These are phyloP conservation scores for Aquilaria malaccensis DNA, from an alignment of 345 rosid genomes.

Conservation along the genomic window DNA sequence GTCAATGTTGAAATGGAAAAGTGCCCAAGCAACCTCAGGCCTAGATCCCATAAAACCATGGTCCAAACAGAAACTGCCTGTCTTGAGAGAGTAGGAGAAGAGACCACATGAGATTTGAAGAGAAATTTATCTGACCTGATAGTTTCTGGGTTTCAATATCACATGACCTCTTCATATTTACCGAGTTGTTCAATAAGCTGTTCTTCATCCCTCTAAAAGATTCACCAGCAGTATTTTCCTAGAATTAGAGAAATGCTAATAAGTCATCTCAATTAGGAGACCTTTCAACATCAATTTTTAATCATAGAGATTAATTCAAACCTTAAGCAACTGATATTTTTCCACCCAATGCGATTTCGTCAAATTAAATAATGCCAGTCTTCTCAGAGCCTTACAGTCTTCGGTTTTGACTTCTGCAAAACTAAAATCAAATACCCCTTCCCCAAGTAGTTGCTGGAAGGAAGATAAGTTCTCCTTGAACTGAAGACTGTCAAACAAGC, in stretches of 20 bases:
- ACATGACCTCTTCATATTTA: constrained; percentile 33
- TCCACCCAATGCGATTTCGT: constrained; percentile 64
- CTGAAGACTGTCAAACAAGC: constrained; percentile 66
- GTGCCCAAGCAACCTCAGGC: too few species aligned
- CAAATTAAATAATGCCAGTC: constrained; percentile 40
- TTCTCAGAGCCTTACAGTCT: constrained; percentile 47
- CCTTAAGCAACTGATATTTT: constrained; percentile 49
- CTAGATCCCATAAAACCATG: too few species aligned
- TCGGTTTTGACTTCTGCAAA: constrained; percentile 40
- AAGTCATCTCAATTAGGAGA: constrained; percentile 1
- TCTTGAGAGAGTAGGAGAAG: too few species aligned
- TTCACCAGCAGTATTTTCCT: constrained; percentile 33
- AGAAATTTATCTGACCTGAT: constrained; percentile 42
- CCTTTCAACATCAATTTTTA: not conserved
- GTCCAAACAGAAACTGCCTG: too few species aligned
- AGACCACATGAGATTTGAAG: not conserved
- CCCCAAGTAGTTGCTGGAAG: constrained; percentile 57
- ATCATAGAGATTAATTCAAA: constrained; percentile 14
- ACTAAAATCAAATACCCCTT: constrained; percentile 66
- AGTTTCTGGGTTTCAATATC: constrained; percentile 30
- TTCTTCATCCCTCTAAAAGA: constrained; percentile 21
- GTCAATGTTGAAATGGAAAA: too few species aligned
- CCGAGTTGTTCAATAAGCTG: constrained; percentile 25
- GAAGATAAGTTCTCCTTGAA: constrained; percentile 65
- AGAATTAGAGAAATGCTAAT: constrained; percentile 23